Evolutionary conservation across 2,329 filamentous ascomycete genomes (phyloP).

Genomic region (Pseudodiploospora longispora): DNA sequence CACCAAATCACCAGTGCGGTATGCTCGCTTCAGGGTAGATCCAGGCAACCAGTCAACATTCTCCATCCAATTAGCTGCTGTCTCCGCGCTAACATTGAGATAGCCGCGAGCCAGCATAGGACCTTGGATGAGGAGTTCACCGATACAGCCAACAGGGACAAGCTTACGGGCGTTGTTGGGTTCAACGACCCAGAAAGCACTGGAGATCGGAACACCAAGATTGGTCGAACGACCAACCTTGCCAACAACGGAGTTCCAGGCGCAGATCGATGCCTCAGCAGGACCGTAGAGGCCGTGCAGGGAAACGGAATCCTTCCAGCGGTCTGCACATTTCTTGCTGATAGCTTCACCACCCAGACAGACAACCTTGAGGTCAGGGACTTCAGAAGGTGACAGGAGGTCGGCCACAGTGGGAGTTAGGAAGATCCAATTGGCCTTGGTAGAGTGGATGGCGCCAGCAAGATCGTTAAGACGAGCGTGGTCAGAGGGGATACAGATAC

Average conservation of each 20-base stretch:
- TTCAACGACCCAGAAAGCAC: conserved; percentile 13
- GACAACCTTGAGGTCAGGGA: conserved; percentile 6
- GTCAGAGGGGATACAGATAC: conserved; percentile 13
- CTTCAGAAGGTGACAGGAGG: conserved; percentile 3
- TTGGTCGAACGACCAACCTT: conserved; percentile 4
- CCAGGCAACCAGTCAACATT: conserved; percentile 6
- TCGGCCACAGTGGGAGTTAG: conserved; percentile 14
- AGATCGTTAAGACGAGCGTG: conserved; percentile 12
- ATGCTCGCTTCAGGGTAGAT: background rate
- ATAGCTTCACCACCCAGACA: conserved; percentile 8
- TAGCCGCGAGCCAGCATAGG: conserved; percentile 13
- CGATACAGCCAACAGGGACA: conserved; percentile 11
- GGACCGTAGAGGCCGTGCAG: conserved; percentile 6
- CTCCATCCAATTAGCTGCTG: conserved; percentile 5
- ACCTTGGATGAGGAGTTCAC: conserved; percentile 15
- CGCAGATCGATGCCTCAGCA: conserved; percentile 8
- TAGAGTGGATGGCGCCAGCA: conserved; percentile 6
- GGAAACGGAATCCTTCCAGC: background rate
- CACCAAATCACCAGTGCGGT: conserved; percentile 5
- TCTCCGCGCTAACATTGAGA: conserved; percentile 4
- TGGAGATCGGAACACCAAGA: conserved; percentile 5
- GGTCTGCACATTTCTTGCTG: conserved; percentile 4
- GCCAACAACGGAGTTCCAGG: conserved; percentile 4
- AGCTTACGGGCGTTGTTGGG: conserved; percentile 9
- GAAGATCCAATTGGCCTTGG: conserved; percentile 9